Evolutionary conservation across 441 rosid genomes (phyloP).

Genomic region (Pelargonium cotyledonis): DNA sequence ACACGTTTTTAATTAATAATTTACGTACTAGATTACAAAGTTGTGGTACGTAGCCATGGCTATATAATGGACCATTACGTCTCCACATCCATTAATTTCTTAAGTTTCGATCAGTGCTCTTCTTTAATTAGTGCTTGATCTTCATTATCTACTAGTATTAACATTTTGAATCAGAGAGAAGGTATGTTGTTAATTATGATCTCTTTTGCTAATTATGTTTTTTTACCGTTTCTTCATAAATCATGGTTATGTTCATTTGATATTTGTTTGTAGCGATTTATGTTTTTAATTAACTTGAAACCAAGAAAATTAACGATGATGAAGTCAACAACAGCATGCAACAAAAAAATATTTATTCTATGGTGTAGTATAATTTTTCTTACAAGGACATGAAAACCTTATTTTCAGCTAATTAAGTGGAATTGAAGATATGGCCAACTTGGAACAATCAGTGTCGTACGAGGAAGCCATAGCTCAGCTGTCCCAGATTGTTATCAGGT

Average conservation of each 20-base stretch:
- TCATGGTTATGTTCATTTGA: background rate
- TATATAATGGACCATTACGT: background rate
- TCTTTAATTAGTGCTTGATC: background rate
- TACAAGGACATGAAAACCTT: background rate
- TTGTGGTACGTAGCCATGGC: background rate
- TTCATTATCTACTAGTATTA: no score
- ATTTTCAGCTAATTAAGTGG: background rate
- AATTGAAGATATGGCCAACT: background rate
- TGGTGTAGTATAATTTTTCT: background rate
- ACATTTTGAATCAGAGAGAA: background rate
- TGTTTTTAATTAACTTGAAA: background rate
- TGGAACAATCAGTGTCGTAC: background rate
- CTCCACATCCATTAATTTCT: background rate
- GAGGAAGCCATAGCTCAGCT: background rate
- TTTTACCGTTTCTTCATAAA: no score
- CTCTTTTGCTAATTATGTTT: background rate
- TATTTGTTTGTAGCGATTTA: background rate
- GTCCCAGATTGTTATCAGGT: constrained; percentile 4
- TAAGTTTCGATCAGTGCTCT: background rate
- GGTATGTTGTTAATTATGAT: background rate
- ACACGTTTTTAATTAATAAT: background rate
- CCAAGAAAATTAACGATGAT: no score
- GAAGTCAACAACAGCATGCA: no score
- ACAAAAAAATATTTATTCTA: background rate
- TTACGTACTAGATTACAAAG: background rate